Evolutionary conservation across 441 rosid genomes (phyloP), one percentile per base, ranked within the genome.

Genomic region (Metrosideros polymorpha): DNA sequence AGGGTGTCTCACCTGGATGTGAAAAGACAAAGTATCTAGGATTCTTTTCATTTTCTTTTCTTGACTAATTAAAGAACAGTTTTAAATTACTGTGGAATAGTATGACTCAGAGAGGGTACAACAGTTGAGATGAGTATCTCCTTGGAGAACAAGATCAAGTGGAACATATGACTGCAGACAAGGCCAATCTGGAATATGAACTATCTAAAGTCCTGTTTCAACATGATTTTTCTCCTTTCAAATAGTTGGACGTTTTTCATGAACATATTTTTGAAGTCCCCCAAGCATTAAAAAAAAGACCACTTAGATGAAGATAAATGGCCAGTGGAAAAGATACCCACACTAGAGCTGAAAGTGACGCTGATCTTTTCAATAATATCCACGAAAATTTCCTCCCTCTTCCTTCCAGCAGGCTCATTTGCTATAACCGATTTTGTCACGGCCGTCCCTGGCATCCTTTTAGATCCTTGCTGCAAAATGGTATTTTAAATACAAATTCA

Each of bases 361-460:
- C 99, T 97, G 89, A 97, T 96, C 93, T 97, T 96, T 93, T 96
- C 99, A 35, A 97, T 97, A 89, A 97, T 94, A 91, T 97, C 99
- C 88, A 96, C 99, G 89, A 96, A 97, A 71, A 96, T 96, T 93
- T 97, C 99, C 91, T 97, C 99, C 90, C 99, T 95, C 92, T 92
- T 97, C 90, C 95, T 92, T 87, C 98, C 99, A 45, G 95, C 97
- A 85, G 97, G 97, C 76, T 97, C 99, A 94, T 95, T 97, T 43
- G 99, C 99, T n/a, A 97, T 97, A 90, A 96, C 98, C 53, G 99
- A 97, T 89, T 96, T 96, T 50, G 99, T 96, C 75, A 97, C 98
- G 35, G 99, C 99, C 27, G 97, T 95, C 84, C 99, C 99, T 42
- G 99, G 99, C 99, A 97, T 95, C 90, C 98, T 91, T 92, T 97